Evolutionary conservation across 805 yeast genomes (phyloP).

Genomic region (Wickerhamiella shivajii): DNA sequence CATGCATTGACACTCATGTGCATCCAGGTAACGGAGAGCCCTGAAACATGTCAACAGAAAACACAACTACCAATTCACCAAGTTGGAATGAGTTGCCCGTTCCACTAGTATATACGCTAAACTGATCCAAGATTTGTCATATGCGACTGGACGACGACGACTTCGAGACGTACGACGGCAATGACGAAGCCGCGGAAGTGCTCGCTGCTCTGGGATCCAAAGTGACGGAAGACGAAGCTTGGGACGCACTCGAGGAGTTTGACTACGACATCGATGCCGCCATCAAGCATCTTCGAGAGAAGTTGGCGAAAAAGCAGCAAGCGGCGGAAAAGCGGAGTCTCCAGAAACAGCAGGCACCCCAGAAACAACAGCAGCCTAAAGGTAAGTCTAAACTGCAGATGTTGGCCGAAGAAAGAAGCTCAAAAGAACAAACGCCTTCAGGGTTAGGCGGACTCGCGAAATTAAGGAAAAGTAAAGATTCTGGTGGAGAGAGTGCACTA

Average conservation of each 20-base stretch:
- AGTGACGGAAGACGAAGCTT: slow-evolving; percentile 14
- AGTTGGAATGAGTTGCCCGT: too few species aligned
- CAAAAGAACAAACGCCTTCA: slow-evolving; percentile 1
- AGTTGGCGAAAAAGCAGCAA: slow-evolving; percentile 9
- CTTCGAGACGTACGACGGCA: slow-evolving; percentile 12
- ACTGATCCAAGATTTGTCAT: too few species aligned
- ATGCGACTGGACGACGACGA: slow-evolving; percentile 17
- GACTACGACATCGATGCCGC: slow-evolving; percentile 20
- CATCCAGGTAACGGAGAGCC: too few species aligned
- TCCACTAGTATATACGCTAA: too few species aligned
- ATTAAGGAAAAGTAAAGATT: too few species aligned
- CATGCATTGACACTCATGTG: too few species aligned
- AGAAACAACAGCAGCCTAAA: slow-evolving; percentile 5
- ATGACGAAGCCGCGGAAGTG: slow-evolving; percentile 16
- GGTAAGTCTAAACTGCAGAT: slow-evolving; percentile 15
- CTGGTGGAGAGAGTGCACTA: slow-evolving; percentile 4
- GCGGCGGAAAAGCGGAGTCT: slow-evolving; percentile 4
- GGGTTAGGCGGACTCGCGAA: too few species aligned
- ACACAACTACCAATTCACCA: too few species aligned
- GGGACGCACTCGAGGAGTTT: slow-evolving; percentile 15
- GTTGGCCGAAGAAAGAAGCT: slow-evolving; percentile 8
- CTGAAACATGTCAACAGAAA: too few species aligned
- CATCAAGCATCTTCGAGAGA: slow-evolving; percentile 13
- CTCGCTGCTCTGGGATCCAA: slow-evolving; percentile 13
- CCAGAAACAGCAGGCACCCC: slow-evolving; percentile 3